Evolutionary conservation across 2,329 filamentous ascomycete species (phyloP).

Genomic region (Hymenoscyphus salicellus): DNA sequence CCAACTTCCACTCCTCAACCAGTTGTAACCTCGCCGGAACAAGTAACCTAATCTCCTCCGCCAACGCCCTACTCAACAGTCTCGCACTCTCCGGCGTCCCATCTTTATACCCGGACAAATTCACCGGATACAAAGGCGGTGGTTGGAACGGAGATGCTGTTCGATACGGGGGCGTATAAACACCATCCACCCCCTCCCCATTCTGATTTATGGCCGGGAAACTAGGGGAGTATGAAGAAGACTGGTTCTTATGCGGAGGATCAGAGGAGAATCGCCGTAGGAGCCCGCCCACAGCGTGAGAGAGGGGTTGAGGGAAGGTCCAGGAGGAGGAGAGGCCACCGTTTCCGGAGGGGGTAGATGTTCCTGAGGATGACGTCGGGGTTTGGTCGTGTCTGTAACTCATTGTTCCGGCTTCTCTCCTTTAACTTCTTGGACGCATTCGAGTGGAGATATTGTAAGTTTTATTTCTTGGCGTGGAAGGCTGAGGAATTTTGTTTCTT

Average conservation of each 20-base stretch:
- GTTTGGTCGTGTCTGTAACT: conserved; percentile 6
- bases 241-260: conserved; percentile 13
- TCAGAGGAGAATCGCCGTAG: conserved; percentile 63
- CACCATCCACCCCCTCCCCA: conserved; percentile 24
- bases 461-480: background rate
- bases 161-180: conserved; percentile 43
- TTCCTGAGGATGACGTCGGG: conserved; percentile 20
- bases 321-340: conserved; percentile 43
- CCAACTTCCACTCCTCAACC: conserved; percentile 78
- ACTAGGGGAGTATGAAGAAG: background rate
- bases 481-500: background rate
- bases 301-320: conserved; percentile 44
- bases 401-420: conserved; percentile 1
- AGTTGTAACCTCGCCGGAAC: conserved; percentile 84
- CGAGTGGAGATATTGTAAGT: background rate
- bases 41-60: conserved; percentile 89
- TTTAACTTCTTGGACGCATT: conserved; percentile 1
- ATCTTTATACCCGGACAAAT: conserved; percentile 62
- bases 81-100: conserved; percentile 58
- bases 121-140: conserved; percentile 79
- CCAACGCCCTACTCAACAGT: conserved; percentile 69
- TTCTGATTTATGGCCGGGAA: background rate
- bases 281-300: conserved; percentile 57
- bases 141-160: conserved; percentile 78
- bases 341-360: conserved; percentile 11